phyloP scores from a whole-genome alignment of 2,329 filamentous ascomycete genomes.

The Elsinoe fawcettii region DNA sequence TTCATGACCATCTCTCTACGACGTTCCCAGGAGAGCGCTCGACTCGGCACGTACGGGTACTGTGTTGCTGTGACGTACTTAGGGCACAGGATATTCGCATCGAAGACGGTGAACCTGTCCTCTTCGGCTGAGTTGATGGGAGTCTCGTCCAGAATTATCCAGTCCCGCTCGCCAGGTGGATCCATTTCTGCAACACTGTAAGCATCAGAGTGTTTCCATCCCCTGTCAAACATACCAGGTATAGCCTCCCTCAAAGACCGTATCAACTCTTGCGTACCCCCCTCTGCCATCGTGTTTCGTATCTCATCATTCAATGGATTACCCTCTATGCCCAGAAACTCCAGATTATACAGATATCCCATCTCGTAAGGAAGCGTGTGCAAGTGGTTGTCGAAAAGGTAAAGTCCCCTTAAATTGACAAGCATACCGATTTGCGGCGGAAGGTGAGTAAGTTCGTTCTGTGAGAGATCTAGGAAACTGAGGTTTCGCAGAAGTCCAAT shows the following conservation, averaged over 20 bases:
- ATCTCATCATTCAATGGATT: slow-evolving; percentile 72
- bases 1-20: slow-evolving; percentile 74
- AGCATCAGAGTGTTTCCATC: slow-evolving; percentile 21
- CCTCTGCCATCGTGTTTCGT: slow-evolving; percentile 76
- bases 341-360: slow-evolving; percentile 79
- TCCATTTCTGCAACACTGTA: slow-evolving; percentile 54
- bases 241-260: slow-evolving; percentile 75
- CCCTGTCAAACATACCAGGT: slow-evolving; percentile 54
- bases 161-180: slow-evolving; percentile 67
- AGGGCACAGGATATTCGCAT: slow-evolving; percentile 94
- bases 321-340: slow-evolving; percentile 84
- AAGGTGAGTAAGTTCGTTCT: slow-evolving; percentile 74
- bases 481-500: slow-evolving; percentile 79
- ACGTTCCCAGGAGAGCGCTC: slow-evolving; percentile 78
- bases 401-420: slow-evolving; percentile 75
- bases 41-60: slow-evolving; percentile 84
- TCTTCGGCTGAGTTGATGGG: slow-evolving; percentile 35
- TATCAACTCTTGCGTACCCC: slow-evolving; percentile 79
- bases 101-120: slow-evolving; percentile 74
- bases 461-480: slow-evolving; percentile 76
- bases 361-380: slow-evolving; percentile 75
- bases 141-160: slow-evolving; percentile 62
- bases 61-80: slow-evolving; percentile 77
- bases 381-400: slow-evolving; percentile 87
- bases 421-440: slow-evolving; percentile 95